Conservation (phyloP, 2,329 filamentous ascomycete species). For the Plenodomus tracheiphilus region DNA sequence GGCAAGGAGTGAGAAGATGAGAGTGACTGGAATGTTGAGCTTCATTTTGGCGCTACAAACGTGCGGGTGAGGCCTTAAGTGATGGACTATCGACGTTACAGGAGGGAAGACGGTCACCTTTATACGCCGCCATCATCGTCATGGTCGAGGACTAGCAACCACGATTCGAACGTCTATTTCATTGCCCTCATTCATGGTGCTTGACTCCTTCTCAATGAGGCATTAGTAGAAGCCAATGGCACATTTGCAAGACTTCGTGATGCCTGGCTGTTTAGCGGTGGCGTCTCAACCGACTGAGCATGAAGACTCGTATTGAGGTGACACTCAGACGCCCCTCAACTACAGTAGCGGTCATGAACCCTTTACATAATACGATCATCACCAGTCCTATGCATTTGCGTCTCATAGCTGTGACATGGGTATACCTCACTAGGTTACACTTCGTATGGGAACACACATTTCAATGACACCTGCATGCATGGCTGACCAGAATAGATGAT, state of each 20-base stretch:
- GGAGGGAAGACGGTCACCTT: neutral
- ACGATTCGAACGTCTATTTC: neutral
- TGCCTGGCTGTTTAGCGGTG: neutral
- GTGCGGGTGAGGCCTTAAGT: constrained; percentile 1
- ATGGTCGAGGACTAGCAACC: neutral
- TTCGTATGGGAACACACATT: neutral
- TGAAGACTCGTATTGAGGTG: neutral
- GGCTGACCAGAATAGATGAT: neutral
- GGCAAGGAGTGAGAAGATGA: constrained; percentile 12
- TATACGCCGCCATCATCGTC: constrained; percentile 5
- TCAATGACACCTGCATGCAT: neutral
- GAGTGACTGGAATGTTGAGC: constrained; percentile 10
- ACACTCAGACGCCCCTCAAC: neutral
- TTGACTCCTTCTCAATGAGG: neutral
- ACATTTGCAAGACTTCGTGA: constrained; percentile 5
- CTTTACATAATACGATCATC: neutral
- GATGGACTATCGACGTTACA: neutral
- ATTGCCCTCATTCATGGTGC: neutral
- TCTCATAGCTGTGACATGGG: neutral
- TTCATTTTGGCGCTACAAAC: constrained; percentile 28
- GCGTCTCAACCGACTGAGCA: neutral
- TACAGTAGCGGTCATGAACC: neutral
- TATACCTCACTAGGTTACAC: neutral
- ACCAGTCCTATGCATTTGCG: neutral
- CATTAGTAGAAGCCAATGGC: constrained; percentile 5